Percentiles rank a stretch among this genome's conserved stretches.
phyloP scores from a whole-genome alignment of 768 basidiomycete species.

The Boletus pseudopeckii region DNA sequence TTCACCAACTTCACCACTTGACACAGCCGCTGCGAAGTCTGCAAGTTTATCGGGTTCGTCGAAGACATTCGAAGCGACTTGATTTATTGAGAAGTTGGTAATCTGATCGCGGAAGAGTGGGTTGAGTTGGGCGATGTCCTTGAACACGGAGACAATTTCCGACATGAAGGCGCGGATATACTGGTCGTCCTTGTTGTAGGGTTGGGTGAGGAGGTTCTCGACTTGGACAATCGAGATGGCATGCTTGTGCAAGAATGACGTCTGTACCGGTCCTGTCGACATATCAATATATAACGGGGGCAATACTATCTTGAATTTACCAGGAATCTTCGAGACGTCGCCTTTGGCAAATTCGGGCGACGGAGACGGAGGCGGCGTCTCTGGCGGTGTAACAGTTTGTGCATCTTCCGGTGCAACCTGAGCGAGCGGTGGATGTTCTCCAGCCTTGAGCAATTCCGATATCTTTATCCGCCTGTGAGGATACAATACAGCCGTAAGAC shows the following conservation, averaged over 20 bases:
- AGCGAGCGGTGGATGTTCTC: conserved; percentile 37
- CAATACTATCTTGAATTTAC: conserved; percentile 6
- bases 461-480: conserved; percentile 90
- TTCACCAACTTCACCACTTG: conserved; percentile 87
- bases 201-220: conserved; percentile 74
- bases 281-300: neutral
- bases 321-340: conserved; percentile 24
- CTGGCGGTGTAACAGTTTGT: conserved; percentile 46
- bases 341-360: conserved; percentile 18
- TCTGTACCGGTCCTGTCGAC: conserved; percentile 61
- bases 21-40: conserved; percentile 95
- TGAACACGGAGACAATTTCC: conserved; percentile 96
- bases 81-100: conserved; percentile 92
- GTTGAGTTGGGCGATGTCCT: conserved; percentile 96
- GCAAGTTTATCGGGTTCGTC: conserved; percentile 97
- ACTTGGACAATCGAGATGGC: conserved; percentile 87
- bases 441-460: conserved; percentile 78
- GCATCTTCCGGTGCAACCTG: conserved; percentile 37
- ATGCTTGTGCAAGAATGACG: conserved; percentile 79
- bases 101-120: conserved; percentile 98
- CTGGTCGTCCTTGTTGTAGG: conserved; percentile 91
- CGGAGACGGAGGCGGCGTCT: conserved; percentile 33
- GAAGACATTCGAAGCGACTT: conserved; percentile 89
- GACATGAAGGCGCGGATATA: conserved; percentile 94
- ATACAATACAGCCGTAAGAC: conserved; percentile 91